phyloP scores from a whole-genome alignment of 371 early-diverging fungal species.

The Coemansia sp. region DNA sequence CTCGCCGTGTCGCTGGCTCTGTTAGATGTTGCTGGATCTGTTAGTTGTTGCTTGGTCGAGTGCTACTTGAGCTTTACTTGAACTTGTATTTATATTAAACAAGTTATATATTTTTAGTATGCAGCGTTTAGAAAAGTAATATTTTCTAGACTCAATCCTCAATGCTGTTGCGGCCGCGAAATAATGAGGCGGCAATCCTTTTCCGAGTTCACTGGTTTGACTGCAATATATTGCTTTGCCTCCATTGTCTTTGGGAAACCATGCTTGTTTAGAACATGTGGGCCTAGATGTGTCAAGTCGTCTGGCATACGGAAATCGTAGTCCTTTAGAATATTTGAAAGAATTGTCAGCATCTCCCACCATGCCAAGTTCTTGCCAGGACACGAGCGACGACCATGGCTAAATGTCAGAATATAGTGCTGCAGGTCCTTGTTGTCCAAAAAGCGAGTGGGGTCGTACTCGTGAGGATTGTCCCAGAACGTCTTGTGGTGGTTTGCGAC shows the following conservation, averaged over 20 bases:
- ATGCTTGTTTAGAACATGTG: conserved; percentile 20
- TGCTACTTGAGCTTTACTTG: no score
- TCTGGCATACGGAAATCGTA: conserved; percentile 26
- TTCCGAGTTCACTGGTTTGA: conserved; percentile 16
- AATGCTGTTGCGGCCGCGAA: background rate
- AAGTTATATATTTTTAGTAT: background rate
- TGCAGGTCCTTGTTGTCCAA: conserved; percentile 16
- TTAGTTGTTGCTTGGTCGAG: no score
- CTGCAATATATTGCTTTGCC: conserved; percentile 24
- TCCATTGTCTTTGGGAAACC: conserved; percentile 25
- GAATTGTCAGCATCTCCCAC: conserved; percentile 34
- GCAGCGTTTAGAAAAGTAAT: background rate
- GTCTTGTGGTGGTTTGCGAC: conserved; percentile 19
- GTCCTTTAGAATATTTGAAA: conserved; percentile 37
- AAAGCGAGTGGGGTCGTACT: conserved; percentile 32
- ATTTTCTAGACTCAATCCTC: background rate
- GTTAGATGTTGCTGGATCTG: no score
- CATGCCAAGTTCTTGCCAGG: conserved; percentile 32
- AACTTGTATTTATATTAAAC: no score
- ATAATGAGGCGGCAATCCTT: background rate
- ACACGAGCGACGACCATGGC: conserved; percentile 33
- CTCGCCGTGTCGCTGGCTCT: no score
- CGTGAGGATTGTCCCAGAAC: conserved; percentile 25
- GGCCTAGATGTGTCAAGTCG: conserved; percentile 25
- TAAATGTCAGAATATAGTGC: conserved; percentile 36